Conservation (phyloP, 345 rosid genomes). For the Cochlearia excelsa region DNA sequence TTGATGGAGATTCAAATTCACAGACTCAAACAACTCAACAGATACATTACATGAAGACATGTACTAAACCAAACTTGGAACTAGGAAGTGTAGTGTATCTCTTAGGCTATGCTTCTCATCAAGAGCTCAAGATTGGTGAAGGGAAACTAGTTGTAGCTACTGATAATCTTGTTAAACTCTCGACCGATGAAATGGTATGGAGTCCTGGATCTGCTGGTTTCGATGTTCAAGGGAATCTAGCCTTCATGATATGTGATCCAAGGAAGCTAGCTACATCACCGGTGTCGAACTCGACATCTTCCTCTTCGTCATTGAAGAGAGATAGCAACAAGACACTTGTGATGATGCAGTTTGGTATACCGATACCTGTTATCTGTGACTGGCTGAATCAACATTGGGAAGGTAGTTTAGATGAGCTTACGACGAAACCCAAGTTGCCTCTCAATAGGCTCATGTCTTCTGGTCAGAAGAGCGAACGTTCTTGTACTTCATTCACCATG, state of each 20-base stretch:
- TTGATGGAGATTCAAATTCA: slow-evolving; percentile 67
- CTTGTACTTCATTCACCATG: slow-evolving; percentile 80
- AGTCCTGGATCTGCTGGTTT: slow-evolving; percentile 94
- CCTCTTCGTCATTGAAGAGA: slow-evolving; percentile 46
- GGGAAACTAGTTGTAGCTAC: slow-evolving; percentile 94
- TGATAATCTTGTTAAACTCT: slow-evolving; percentile 83
- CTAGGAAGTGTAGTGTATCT: slow-evolving; percentile 73
- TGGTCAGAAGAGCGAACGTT: slow-evolving; percentile 85
- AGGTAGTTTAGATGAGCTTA: slow-evolving; percentile 84
- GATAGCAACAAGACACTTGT: slow-evolving; percentile 52
- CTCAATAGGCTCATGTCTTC: slow-evolving; percentile 84
- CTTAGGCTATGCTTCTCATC: slow-evolving; percentile 61
- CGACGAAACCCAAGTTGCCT: slow-evolving; percentile 79
- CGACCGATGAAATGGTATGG: slow-evolving; percentile 74
- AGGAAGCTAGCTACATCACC: slow-evolving; percentile 93
- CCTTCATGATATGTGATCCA: slow-evolving; percentile 98
- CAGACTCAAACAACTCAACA: slow-evolving; percentile 72
- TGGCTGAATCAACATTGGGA: slow-evolving; percentile 99
- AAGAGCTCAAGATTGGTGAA: slow-evolving; percentile 70
- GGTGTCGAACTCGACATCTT: slow-evolving; percentile 63
- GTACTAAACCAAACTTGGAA: slow-evolving; percentile 73
- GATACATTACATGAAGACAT: slow-evolving; percentile 76
- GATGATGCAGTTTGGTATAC: slow-evolving; percentile 91
- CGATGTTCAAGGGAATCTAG: slow-evolving; percentile 85
- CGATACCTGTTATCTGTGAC: slow-evolving; percentile 83